These are phyloP conservation scores for Cenchrus purpureus DNA, from an alignment of 176 grass and related monocot genomes.

Conservation along the genomic window DNA sequence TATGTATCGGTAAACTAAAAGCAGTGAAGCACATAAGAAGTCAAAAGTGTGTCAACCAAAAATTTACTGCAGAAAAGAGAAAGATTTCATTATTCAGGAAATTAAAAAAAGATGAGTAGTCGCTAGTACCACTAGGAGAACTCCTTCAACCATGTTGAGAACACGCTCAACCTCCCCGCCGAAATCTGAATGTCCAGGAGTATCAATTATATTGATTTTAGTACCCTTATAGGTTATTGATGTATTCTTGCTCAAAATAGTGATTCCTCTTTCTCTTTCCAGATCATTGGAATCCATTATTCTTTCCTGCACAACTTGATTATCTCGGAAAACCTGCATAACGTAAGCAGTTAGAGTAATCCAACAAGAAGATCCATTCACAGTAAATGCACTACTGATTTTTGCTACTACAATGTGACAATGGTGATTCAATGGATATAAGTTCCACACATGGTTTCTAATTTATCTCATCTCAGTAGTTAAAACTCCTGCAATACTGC, in stretches of 20 bases:
- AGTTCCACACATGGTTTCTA: constrained; percentile 24
- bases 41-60: constrained; percentile 13
- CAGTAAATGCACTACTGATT: constrained; percentile 25
- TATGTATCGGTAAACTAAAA: constrained; percentile 9
- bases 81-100: neutral
- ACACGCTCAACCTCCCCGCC: constrained; percentile 97
- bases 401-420: constrained; percentile 17
- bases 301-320: constrained; percentile 94
- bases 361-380: constrained; percentile 18
- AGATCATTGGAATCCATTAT: constrained; percentile 99
- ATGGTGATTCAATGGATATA: constrained; percentile 21
- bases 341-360: constrained; percentile 40
- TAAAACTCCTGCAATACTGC: constrained; percentile 36
- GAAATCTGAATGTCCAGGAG: constrained; percentile 96
- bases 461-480: constrained; percentile 17
- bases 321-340: constrained; percentile 93
- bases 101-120: constrained; percentile 25
- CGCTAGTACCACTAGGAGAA: constrained; percentile 90
- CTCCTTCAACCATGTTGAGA: constrained; percentile 99
- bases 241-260: constrained; percentile 99
- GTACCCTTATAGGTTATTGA: constrained; percentile 97
- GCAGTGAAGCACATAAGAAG: constrained; percentile 21
- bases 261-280: constrained; percentile 96
- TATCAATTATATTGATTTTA: constrained; percentile 99
- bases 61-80: constrained; percentile 16